Evolutionary conservation across 352 stramenopile species (phyloP).

Genomic region (Hyaloperonospora arabidopsidis): DNA sequence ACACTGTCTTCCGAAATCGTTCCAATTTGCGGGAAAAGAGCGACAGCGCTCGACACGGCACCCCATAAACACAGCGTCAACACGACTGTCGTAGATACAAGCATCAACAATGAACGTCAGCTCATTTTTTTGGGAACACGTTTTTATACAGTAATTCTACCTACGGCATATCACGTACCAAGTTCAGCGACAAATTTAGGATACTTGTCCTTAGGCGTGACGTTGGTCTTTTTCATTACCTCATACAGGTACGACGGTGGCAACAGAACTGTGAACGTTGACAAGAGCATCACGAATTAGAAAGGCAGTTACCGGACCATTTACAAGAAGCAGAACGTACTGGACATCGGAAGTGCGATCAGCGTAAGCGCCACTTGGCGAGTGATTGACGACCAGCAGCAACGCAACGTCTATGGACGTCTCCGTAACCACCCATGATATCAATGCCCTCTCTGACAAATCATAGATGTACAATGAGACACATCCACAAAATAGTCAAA

Average conservation of each 20-base stretch:
- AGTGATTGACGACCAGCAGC: slow-evolving; percentile 74
- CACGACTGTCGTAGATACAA: slow-evolving; percentile 30
- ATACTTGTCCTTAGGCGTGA: slow-evolving; percentile 66
- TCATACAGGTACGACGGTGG: slow-evolving; percentile 77
- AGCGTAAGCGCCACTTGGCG: slow-evolving; percentile 70
- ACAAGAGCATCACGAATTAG: not conserved
- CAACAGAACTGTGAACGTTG: slow-evolving; percentile 44
- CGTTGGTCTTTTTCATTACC: slow-evolving; percentile 59
- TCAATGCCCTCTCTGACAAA: slow-evolving; percentile 68
- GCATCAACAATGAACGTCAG: slow-evolving; percentile 7
- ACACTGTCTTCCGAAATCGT: slow-evolving; percentile 54
- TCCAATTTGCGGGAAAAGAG: slow-evolving; percentile 75
- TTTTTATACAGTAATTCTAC: not conserved
- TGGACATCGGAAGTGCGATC: slow-evolving; percentile 70
- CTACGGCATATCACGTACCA: slow-evolving; percentile 26
- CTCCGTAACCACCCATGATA: slow-evolving; percentile 70
- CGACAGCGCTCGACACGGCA: slow-evolving; percentile 65
- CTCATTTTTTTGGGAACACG: not conserved
- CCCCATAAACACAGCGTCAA: slow-evolving; percentile 75
- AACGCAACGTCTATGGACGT: slow-evolving; percentile 68
- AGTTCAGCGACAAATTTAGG: slow-evolving; percentile 71
- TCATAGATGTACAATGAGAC: slow-evolving; percentile 2
- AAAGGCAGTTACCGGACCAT: not conserved
- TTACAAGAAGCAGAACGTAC: slow-evolving; percentile 29
- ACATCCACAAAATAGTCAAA: not conserved